Conservation (phyloP, 192 early-diverging fungal genomes). For the Backusella westeae region DNA sequence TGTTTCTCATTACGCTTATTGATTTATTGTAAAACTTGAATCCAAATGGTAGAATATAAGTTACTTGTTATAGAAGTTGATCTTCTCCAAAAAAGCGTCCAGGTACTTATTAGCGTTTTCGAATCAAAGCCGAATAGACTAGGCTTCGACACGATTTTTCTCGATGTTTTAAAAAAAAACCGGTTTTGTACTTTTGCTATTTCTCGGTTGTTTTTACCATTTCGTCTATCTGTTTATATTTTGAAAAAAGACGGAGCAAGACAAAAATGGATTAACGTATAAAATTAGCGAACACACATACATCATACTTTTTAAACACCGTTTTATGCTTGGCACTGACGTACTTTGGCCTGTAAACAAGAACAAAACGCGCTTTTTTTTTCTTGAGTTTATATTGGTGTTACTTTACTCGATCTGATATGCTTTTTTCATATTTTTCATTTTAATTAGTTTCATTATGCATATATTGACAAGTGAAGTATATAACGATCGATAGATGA, state of each 20-base stretch:
- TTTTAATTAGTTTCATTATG: neutral
- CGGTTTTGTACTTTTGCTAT: neutral
- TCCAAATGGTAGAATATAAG: neutral
- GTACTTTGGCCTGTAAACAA: neutral
- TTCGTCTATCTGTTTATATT: neutral
- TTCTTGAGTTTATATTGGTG: neutral
- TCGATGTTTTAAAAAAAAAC: no score
- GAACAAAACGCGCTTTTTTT: neutral
- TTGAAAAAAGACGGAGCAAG: neutral
- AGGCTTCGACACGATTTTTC: no score
- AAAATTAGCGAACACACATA: neutral
- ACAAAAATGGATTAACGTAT: neutral
- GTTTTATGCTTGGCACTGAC: neutral
- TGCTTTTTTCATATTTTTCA: neutral
- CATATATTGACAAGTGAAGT: neutral
- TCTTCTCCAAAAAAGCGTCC: neutral
- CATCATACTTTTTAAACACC: neutral
- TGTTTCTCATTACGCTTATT: neutral
- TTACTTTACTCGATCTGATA: no score
- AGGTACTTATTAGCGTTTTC: no score
- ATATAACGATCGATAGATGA: neutral
- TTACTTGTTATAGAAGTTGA: neutral
- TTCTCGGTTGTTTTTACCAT: neutral
- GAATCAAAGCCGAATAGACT: no score
- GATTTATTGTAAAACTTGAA: neutral